phyloP scores from a whole-genome alignment of 805 yeast species.

The Candida loeiensis region DNA sequence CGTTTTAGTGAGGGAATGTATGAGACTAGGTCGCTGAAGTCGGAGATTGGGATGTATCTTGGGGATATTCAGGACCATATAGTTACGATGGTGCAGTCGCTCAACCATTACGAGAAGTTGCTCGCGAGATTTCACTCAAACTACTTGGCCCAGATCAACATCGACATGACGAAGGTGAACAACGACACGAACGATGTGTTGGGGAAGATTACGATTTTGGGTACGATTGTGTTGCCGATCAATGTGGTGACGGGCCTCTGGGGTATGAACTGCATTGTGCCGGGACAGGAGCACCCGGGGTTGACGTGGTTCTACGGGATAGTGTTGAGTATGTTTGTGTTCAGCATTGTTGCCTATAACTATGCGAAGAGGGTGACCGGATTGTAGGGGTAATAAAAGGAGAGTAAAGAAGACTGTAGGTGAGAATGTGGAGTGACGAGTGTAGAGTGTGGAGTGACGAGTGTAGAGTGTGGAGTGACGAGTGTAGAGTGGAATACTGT shows the following conservation, averaged over 20 bases:
- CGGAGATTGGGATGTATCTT: constrained; percentile 86
- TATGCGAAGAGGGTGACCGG: constrained; percentile 41
- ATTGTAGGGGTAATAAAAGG: constrained; percentile 17
- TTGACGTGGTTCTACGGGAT: constrained; percentile 42
- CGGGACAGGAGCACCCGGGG: constrained; percentile 66
- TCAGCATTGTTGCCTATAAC: constrained; percentile 36
- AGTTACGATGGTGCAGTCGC: constrained; percentile 92
- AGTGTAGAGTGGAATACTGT: background rate
- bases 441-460: background rate
- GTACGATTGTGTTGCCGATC: constrained; percentile 93
- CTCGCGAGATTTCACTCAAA: constrained; percentile 94
- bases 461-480: background rate
- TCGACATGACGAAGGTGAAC: constrained; percentile 95
- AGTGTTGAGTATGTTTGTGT: constrained; percentile 29
- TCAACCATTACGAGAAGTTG: constrained; percentile 91
- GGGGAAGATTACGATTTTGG: constrained; percentile 88
- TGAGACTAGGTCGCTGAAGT: constrained; percentile 13
- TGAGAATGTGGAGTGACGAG: background rate
- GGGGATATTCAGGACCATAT: constrained; percentile 98
- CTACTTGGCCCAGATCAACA: constrained; percentile 92
- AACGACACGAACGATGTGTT: constrained; percentile 95
- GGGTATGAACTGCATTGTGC: constrained; percentile 98
- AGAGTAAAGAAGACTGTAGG: background rate
- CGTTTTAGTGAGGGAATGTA: constrained; percentile 66
- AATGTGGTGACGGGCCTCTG: constrained; percentile 94